A percentile compares a stretch with the other conserved stretches of the same genome.
These are phyloP conservation scores for Eucalyptus microcorys DNA, from an alignment of 345 rosid genomes.

Conservation along the genomic window DNA sequence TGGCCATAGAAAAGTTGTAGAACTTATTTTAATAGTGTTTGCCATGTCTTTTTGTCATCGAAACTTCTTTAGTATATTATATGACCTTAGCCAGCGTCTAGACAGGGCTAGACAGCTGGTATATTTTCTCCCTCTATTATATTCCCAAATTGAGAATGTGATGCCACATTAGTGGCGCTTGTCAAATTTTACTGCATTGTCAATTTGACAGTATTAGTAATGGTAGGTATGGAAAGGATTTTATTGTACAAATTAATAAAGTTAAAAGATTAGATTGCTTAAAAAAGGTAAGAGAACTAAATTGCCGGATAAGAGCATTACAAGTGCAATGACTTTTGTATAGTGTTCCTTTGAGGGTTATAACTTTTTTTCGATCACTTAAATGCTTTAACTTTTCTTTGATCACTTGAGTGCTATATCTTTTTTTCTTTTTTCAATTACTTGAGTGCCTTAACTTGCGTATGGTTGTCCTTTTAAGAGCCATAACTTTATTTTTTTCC, in stretches of 20 bases:
- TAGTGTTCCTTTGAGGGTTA: no score
- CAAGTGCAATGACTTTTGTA: background rate
- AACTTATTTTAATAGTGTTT: background rate
- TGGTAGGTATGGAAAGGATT: background rate
- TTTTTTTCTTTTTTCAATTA: no score
- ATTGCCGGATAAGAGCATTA: fast-evolving
- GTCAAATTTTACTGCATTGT: background rate
- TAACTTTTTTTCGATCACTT: no score
- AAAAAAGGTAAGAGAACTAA: background rate
- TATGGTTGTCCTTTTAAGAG: fast-evolving
- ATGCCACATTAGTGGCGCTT: background rate
- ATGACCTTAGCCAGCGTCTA: background rate
- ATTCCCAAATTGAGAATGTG: background rate
- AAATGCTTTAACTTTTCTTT: no score
- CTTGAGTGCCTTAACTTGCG: no score
- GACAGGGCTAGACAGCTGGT: background rate
- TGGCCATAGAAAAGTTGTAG: background rate
- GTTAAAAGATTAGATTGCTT: background rate
- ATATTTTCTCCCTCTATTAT: background rate
- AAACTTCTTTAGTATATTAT: background rate
- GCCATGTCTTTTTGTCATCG: background rate
- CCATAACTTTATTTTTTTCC: no score
- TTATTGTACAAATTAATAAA: background rate
- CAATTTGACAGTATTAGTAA: background rate
- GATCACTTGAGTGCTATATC: no score